Percentiles rank a stretch among this genome's conserved stretches.
Conservation (phyloP, 208 protist genomes). For the Leishmania guyanensis region DNA sequence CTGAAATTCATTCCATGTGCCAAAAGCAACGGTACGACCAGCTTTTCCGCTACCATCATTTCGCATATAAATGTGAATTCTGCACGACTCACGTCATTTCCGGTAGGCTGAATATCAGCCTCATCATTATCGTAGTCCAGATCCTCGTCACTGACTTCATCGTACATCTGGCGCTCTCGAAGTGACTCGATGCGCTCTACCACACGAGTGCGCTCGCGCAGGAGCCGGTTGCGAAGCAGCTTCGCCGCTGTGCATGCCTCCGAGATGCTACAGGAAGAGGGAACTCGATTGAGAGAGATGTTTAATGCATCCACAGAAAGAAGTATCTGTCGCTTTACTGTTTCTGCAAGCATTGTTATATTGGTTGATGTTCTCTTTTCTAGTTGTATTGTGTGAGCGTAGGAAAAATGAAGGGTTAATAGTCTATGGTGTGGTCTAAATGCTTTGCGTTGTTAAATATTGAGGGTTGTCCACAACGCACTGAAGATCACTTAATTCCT, state of each 20-base stretch:
- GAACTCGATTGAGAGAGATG: conserved; percentile 52
- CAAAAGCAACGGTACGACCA: conserved; percentile 76
- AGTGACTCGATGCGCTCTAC: conserved; percentile 62
- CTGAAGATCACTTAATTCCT: background rate
- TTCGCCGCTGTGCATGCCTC: conserved; percentile 74
- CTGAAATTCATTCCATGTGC: conserved; percentile 81
- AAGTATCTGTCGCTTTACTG: conserved; percentile 77
- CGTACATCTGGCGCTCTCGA: conserved; percentile 56
- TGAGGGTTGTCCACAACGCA: background rate
- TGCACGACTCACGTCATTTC: conserved; percentile 26
- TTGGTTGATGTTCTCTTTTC: conserved; percentile 6
- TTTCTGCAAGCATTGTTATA: conserved; percentile 47
- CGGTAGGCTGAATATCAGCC: conserved; percentile 21
- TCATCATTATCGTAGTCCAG: conserved; percentile 36
- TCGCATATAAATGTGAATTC: conserved; percentile 84
- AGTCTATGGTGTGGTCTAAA: background rate
- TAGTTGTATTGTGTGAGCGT: background rate
- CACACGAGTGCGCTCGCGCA: conserved; percentile 76
- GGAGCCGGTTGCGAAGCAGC: conserved; percentile 70
- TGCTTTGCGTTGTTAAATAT: background rate
- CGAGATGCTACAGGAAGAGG: conserved; percentile 36
- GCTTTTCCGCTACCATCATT: conserved; percentile 81
- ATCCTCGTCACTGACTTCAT: conserved; percentile 50
- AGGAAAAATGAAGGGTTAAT: background rate
- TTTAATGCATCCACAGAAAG: conserved; percentile 56